phyloP scores from a whole-genome alignment of 108 stramenopile genomes.

The Skeletonema costatum region DNA sequence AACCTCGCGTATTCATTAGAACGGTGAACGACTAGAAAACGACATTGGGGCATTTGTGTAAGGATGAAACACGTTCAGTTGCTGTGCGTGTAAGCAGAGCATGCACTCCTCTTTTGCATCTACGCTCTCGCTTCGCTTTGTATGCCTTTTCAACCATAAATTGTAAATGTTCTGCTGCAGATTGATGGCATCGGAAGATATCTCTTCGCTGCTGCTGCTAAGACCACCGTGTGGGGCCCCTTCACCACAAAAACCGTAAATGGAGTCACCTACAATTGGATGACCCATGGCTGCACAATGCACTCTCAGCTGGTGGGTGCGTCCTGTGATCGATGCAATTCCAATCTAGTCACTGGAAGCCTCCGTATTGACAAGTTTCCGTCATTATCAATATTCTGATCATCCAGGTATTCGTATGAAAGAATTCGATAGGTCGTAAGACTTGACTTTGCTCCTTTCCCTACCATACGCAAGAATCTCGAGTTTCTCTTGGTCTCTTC shows the following conservation, averaged over 20 bases:
- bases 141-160: constrained; percentile 15
- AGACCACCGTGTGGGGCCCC: constrained; percentile 42
- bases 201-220: neutral
- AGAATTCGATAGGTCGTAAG: constrained; percentile 51
- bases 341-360: constrained; percentile 59
- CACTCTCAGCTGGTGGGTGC: constrained; percentile 84
- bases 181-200: neutral
- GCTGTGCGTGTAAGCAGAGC: constrained; percentile 66
- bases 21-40: constrained; percentile 62
- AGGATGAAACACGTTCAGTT: constrained; percentile 67
- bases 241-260: constrained; percentile 64
- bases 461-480: constrained; percentile 65
- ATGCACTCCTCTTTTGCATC: constrained; percentile 24
- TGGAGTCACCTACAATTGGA: constrained; percentile 81
- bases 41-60: constrained; percentile 63
- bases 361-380: neutral
- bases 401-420: constrained; percentile 49
- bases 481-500: constrained; percentile 32
- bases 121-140: constrained; percentile 11
- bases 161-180: constrained; percentile 5
- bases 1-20: constrained; percentile 24
- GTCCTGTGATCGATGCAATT: constrained; percentile 57
- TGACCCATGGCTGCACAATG: constrained; percentile 78
- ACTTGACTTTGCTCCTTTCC: constrained; percentile 60
- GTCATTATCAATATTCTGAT: neutral